Percentiles rank a stretch among this genome's conserved stretches.
Conservation (phyloP, 1,284 basidiomycete species). For the Melampsora americana region DNA sequence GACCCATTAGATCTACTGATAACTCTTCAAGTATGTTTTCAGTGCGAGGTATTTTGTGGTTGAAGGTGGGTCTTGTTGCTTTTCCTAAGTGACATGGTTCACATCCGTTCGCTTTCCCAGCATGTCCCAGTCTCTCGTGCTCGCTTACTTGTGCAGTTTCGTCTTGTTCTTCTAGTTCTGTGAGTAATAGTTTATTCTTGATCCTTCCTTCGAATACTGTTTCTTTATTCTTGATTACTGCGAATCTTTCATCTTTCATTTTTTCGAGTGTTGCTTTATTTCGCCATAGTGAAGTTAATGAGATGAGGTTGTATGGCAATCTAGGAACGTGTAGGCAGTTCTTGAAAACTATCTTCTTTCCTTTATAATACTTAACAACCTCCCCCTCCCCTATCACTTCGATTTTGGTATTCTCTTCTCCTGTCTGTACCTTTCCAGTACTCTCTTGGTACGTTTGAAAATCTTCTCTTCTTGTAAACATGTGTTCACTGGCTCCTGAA, state of each 20-base stretch:
- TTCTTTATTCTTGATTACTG: not conserved
- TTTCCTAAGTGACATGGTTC: conserved; percentile 24
- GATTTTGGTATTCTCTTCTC: conserved; percentile 19
- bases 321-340: conserved; percentile 20
- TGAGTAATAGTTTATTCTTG: conserved; percentile 11
- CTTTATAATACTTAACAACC: conserved; percentile 7
- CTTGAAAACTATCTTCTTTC: conserved; percentile 12
- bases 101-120: conserved; percentile 13
- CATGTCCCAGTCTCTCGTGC: conserved; percentile 17
- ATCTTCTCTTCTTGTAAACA: conserved; percentile 11
- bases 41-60: conserved; percentile 2
- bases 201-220: conserved; percentile 14
- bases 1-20: conserved; percentile 25
- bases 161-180: no score
- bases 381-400: conserved; percentile 15
- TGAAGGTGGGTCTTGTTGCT: conserved; percentile 10
- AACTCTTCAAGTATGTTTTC: conserved; percentile 7
- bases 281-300: conserved; percentile 11
- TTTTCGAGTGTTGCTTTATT: conserved; percentile 1
- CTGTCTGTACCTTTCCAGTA: conserved; percentile 16
- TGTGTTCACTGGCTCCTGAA: not conserved
- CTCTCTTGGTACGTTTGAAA: conserved; percentile 8
- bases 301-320: conserved; percentile 28
- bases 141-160: not conserved
- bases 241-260: conserved; percentile 4